Base-by-base conservation (phyloP, 495 filamentous ascomycete genomes). In the Darksidea phi region DNA sequence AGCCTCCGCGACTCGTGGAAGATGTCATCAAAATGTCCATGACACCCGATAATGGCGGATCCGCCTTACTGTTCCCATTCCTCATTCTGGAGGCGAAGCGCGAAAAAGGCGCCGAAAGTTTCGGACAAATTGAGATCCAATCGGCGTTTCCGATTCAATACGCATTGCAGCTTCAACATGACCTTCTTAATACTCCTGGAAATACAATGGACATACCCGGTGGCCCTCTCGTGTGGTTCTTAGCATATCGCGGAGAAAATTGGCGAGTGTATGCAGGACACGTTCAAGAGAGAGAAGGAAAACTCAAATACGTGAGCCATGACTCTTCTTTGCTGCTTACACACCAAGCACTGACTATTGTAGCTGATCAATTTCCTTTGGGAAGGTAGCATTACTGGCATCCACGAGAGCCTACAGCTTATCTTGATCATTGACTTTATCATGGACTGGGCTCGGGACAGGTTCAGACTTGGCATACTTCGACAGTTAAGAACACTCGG, bases 11-110 rank as follows among this genome's bases (percentile, higher is more conserved):
- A 15, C 41, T n/a, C 5, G 41, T n/a, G 5, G 5, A 4, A 15
- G 41, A 43, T 13, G 41, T n/a, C 15, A 43, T 43, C 15, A 41
- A 55, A 34, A 34, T 23, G 8, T 4, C 23, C n/a, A 46, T 48
- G 15, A 54, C 55, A 37, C 50, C 49, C 11, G 51, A 54, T 15
- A 54, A 54, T 21, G 50, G 48, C 15, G 57, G 57, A 11, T 17
- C 13, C 20, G 38, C 51, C 6, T 36, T 62, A 6, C 59, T 48
- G 20, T 62, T 67, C 62, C 66, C 66, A 6, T 68, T 68, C 52
- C 47, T 68, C 12, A 42, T 68, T 18, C 34, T 57, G 1, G 66
- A 68, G 49, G 61, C 66, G 1, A 68, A 68, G 47, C 18, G 46
- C 13, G 66, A 65, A 37, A 61, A 68, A 32, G 32, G 52, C n/a